These are phyloP conservation scores for Berberis vulgaris DNA, from an alignment of 164 flowering plant species.

Conservation along the genomic window DNA sequence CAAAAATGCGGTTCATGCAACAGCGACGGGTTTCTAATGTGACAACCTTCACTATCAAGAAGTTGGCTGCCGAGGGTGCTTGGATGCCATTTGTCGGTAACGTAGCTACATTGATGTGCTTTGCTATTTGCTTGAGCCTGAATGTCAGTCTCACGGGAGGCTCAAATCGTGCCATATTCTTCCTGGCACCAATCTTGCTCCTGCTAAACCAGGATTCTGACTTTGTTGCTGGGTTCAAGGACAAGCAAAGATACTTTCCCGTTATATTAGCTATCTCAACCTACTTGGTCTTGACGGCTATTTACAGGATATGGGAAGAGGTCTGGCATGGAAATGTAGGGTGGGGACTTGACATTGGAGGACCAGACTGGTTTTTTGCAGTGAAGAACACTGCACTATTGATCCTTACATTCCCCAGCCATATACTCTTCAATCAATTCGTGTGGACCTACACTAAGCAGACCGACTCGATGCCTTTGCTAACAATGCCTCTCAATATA, in stretches of 20 bases:
- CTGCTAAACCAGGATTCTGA: slow-evolving; percentile 96
- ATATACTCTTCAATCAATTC: slow-evolving; percentile 83
- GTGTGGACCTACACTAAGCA: slow-evolving; percentile 87
- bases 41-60: slow-evolving; percentile 72
- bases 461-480: slow-evolving; percentile 50
- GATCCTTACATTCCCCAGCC: slow-evolving; percentile 86
- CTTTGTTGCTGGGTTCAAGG: slow-evolving; percentile 89
- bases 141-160: slow-evolving; percentile 83
- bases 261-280: slow-evolving; percentile 62
- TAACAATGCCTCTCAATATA: slow-evolving; percentile 79
- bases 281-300: slow-evolving; percentile 61
- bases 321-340: slow-evolving; percentile 85
- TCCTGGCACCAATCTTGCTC: slow-evolving; percentile 83
- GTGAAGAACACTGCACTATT: slow-evolving; percentile 88
- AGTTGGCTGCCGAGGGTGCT: slow-evolving; percentile 86
- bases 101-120: slow-evolving; percentile 89
- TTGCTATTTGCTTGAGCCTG: slow-evolving; percentile 79
- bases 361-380: slow-evolving; percentile 88
- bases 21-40: slow-evolving; percentile 64
- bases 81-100: slow-evolving; percentile 99
- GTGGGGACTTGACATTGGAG: slow-evolving; percentile 89
- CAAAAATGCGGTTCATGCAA: slow-evolving; percentile 76
- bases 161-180: slow-evolving; percentile 83
- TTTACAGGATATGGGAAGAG: slow-evolving; percentile 85
- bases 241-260: slow-evolving; percentile 91